Conservation (phyloP, 805 yeast genomes). For the Maudiozyma bulderi region DNA sequence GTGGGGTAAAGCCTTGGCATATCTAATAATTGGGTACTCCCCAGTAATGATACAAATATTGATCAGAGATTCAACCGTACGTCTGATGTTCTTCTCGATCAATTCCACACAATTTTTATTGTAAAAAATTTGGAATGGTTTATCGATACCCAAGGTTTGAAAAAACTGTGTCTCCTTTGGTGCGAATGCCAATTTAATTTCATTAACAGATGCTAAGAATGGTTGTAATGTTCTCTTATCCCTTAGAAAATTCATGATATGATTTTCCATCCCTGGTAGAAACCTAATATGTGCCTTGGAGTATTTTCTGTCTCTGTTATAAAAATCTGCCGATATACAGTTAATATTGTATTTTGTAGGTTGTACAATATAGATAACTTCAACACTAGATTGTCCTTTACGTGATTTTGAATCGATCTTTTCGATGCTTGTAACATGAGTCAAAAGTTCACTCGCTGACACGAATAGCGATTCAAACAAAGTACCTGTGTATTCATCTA, state of each 20-base stretch:
- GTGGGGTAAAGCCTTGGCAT: constrained; percentile 44
- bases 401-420: constrained; percentile 48
- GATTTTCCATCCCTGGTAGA: constrained; percentile 45
- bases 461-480: constrained; percentile 39
- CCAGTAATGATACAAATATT: constrained; percentile 70
- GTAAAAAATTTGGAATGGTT: constrained; percentile 65
- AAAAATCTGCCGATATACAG: constrained; percentile 70
- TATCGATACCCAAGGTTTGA: constrained; percentile 46
- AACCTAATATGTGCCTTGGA: constrained; percentile 64
- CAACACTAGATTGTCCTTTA: constrained; percentile 52
- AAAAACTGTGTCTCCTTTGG: constrained; percentile 68
- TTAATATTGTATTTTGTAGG: constrained; percentile 59
- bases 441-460: constrained; percentile 35
- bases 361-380: constrained; percentile 72
- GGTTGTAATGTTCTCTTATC: constrained; percentile 24
- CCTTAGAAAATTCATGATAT: constrained; percentile 24
- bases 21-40: constrained; percentile 81
- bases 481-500: constrained; percentile 47
- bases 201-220: constrained; percentile 28
- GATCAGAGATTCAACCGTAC: constrained; percentile 56
- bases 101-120: constrained; percentile 54
- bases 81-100: constrained; percentile 47
- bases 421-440: constrained; percentile 55
- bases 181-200: constrained; percentile 39
- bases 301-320: constrained; percentile 59